Evolutionary conservation across 2,329 filamentous ascomycete species (phyloP).

Genomic region (Botrytis tulipae): DNA sequence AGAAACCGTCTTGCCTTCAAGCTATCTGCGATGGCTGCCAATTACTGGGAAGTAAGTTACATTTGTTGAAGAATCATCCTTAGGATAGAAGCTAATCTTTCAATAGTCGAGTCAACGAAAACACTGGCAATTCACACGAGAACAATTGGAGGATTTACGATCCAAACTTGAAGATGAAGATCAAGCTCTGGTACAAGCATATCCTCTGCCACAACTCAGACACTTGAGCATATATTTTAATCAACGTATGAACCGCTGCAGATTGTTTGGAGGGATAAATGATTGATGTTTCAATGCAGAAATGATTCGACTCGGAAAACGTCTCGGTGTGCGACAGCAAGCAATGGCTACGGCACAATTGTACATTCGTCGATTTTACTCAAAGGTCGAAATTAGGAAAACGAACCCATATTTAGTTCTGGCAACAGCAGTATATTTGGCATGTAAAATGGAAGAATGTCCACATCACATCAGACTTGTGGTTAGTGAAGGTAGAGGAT

Average conservation of each 20-base stretch:
- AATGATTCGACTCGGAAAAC: slow-evolving; percentile 77
- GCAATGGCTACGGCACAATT: slow-evolving; percentile 90
- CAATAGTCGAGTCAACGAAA: slow-evolving; percentile 77
- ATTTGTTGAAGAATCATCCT: background rate
- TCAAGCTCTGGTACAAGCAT: slow-evolving; percentile 70
- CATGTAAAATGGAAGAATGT: slow-evolving; percentile 97
- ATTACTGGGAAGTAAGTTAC: slow-evolving; percentile 24
- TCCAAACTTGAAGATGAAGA: slow-evolving; percentile 76
- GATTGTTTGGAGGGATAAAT: background rate
- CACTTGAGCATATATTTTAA: slow-evolving; percentile 91
- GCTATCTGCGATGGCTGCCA: slow-evolving; percentile 23
- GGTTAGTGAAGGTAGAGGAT: slow-evolving; percentile 76
- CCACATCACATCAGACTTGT: slow-evolving; percentile 94
- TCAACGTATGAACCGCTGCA: slow-evolving; percentile 59
- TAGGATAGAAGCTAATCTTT: background rate
- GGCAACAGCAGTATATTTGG: slow-evolving; percentile 90
- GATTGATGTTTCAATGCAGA: slow-evolving; percentile 48
- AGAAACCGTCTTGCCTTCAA: background rate
- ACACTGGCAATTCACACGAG: slow-evolving; percentile 86
- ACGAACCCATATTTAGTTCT: slow-evolving; percentile 93
- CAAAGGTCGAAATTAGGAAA: slow-evolving; percentile 82
- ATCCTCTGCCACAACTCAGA: slow-evolving; percentile 76
- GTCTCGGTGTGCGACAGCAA: slow-evolving; percentile 83
- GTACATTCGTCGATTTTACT: slow-evolving; percentile 93
- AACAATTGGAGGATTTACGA: slow-evolving; percentile 73